Evolutionary conservation across 768 basidiomycete genomes (phyloP).

Genomic region (Russula foetens): DNA sequence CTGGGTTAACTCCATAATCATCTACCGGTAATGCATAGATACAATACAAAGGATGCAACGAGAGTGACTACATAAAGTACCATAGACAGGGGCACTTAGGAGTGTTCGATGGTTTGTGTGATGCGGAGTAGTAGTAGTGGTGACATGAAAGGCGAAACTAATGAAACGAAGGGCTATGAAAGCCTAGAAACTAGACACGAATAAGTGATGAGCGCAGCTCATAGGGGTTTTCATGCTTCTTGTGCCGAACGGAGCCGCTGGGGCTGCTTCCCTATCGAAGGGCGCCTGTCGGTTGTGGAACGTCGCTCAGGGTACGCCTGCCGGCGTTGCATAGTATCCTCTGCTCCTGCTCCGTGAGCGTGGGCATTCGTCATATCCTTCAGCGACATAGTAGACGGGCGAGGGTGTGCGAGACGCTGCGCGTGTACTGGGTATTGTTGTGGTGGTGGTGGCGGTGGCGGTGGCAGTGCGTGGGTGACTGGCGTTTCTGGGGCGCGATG

Average conservation of each 20-base stretch:
- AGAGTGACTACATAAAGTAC: not conserved
- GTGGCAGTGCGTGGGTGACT: not conserved
- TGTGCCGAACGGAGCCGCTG: conserved; percentile 15
- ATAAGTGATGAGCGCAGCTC: conserved; percentile 13
- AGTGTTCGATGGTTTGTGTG: conserved; percentile 1
- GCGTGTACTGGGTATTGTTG: not conserved
- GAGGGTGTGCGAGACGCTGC: conserved; percentile 6
- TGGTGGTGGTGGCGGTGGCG: not conserved
- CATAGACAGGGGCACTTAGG: conserved; percentile 5
- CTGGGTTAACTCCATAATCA: conserved; percentile 1
- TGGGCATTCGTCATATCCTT: conserved; percentile 5
- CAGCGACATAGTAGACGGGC: conserved; percentile 8
- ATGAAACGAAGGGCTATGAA: not conserved
- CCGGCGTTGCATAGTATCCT: conserved; percentile 10
- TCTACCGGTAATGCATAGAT: conserved; percentile 11
- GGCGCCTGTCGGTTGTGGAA: conserved; percentile 11
- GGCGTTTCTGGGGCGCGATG: conserved; percentile 6
- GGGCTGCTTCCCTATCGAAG: conserved; percentile 16
- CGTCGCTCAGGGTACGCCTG: conserved; percentile 9
- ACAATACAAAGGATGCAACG: conserved; percentile 9
- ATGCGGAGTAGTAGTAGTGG: not conserved
- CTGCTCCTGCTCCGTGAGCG: conserved; percentile 3
- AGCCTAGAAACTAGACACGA: not conserved
- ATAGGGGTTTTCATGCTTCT: conserved; percentile 7
- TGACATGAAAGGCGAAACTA: not conserved